phyloP scores from a whole-genome alignment of 2,329 filamentous ascomycete genomes.

The Fusarium sororula region DNA sequence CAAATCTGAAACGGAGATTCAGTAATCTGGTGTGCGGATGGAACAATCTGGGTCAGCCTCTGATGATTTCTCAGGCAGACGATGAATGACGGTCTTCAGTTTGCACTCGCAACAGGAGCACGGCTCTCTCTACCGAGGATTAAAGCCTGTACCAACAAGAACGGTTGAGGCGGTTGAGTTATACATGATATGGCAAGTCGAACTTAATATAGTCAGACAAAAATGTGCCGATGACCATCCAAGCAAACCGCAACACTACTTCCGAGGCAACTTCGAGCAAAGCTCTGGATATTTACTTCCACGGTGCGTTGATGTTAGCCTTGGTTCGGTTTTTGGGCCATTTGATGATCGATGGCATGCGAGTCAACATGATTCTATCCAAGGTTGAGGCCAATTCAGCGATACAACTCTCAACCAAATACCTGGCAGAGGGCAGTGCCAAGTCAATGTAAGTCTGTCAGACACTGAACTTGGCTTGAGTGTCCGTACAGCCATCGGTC shows the following conservation, averaged over 20 bases:
- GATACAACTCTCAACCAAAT: not conserved
- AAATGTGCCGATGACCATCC: not conserved
- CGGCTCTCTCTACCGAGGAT: not conserved
- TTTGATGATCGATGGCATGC: not conserved
- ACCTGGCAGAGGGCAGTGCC: not conserved
- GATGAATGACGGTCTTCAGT: not conserved
- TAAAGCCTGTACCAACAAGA: not conserved
- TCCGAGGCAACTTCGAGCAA: not conserved
- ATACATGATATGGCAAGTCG: not conserved
- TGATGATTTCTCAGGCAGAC: not conserved
- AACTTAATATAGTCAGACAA: not conserved
- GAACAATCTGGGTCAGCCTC: not conserved
- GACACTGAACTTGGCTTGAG: not conserved
- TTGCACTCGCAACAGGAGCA: not conserved
- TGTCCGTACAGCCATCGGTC: not conserved
- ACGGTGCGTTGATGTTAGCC: not conserved
- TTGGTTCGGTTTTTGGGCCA: not conserved
- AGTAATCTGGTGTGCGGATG: not conserved
- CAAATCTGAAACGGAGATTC: not conserved
- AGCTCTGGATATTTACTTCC: not conserved
- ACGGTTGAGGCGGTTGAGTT: conserved; percentile 10
- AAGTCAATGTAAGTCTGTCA: not conserved
- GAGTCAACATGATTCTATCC: not conserved
- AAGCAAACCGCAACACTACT: not conserved
- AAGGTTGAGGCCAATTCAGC: not conserved